Percentiles rank a stretch among this genome's conserved stretches.
These are phyloP conservation scores for Verticillium nonalfalfae DNA, from an alignment of 2,329 filamentous ascomycete species.

Conservation along the genomic window DNA sequence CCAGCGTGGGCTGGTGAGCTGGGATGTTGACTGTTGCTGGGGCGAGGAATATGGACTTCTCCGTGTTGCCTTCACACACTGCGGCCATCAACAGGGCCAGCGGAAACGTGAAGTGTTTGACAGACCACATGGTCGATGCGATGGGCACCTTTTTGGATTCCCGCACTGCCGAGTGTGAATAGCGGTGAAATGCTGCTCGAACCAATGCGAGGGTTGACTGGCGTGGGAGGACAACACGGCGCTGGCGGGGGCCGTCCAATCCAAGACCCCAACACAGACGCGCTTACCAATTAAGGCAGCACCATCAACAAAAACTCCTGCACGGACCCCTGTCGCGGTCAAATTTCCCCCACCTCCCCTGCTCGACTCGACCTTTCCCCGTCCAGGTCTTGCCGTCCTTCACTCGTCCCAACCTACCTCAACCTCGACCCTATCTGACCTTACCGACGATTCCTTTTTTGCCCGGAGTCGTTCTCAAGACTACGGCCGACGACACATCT, in stretches of 20 bases:
- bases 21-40: constrained; percentile 54
- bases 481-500: background rate
- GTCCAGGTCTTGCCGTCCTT: constrained; percentile 7
- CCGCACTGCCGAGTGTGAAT: background rate
- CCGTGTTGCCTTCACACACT: constrained; percentile 60
- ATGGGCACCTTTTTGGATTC: background rate
- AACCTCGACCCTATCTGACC: background rate
- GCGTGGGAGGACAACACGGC: background rate
- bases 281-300: constrained; percentile 13
- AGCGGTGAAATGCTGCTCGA: background rate
- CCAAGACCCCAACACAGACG: background rate
- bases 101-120: background rate
- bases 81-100: background rate
- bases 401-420: background rate
- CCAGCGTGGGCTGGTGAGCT: constrained; percentile 45
- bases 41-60: constrained; percentile 84
- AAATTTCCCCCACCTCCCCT: constrained; percentile 8
- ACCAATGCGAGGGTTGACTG: background rate
- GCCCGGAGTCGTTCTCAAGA: background rate
- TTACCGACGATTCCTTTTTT: background rate
- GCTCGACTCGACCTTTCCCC: constrained; percentile 1
- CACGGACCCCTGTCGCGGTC: constrained; percentile 9
- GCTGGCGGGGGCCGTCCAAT: background rate
- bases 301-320: constrained; percentile 12
- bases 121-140: background rate